phyloP scores from a whole-genome alignment of 768 basidiomycete species.

The Scleroderma bovista region DNA sequence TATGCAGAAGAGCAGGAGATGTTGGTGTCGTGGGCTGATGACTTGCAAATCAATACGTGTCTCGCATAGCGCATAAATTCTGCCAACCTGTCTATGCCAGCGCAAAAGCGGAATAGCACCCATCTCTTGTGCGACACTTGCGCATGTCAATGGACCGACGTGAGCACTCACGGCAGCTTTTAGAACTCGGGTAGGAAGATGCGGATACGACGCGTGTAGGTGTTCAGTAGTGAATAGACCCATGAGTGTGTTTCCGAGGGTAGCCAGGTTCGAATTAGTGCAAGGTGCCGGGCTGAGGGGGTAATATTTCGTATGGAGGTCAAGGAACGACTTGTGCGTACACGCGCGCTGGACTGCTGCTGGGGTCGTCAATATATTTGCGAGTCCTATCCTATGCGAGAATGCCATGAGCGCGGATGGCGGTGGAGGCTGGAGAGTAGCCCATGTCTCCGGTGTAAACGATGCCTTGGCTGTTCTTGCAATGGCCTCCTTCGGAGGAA shows the following conservation, averaged over 20 bases:
- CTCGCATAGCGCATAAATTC: background rate
- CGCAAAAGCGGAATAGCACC: slow-evolving; percentile 72
- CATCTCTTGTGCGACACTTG: slow-evolving; percentile 80
- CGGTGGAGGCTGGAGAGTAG: slow-evolving; percentile 64
- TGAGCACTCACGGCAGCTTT: slow-evolving; percentile 91
- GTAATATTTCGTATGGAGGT: slow-evolving; percentile 50
- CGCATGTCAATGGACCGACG: slow-evolving; percentile 81
- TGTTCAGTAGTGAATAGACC: slow-evolving; percentile 83
- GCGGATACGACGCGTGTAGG: slow-evolving; percentile 52
- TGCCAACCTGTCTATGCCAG: slow-evolving; percentile 70
- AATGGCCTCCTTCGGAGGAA: slow-evolving; percentile 58
- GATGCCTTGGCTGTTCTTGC: slow-evolving; percentile 31
- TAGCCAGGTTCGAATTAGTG: slow-evolving; percentile 68
- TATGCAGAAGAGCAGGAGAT: slow-evolving; percentile 54
- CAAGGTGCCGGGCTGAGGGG: slow-evolving; percentile 44
- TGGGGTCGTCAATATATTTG: slow-evolving; percentile 47
- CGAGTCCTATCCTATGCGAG: slow-evolving; percentile 69
- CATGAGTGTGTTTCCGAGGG: slow-evolving; percentile 76
- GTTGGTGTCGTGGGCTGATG: slow-evolving; percentile 44
- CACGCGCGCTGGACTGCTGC: slow-evolving; percentile 53
- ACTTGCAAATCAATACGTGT: background rate
- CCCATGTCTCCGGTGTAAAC: slow-evolving; percentile 69
- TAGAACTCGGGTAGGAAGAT: slow-evolving; percentile 85
- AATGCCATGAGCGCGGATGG: slow-evolving; percentile 69
- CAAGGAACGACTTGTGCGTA: slow-evolving; percentile 69